These are phyloP conservation scores for Stereum hirsutum DNA, from an alignment of 1,284 basidiomycete species.

Conservation along the genomic window DNA sequence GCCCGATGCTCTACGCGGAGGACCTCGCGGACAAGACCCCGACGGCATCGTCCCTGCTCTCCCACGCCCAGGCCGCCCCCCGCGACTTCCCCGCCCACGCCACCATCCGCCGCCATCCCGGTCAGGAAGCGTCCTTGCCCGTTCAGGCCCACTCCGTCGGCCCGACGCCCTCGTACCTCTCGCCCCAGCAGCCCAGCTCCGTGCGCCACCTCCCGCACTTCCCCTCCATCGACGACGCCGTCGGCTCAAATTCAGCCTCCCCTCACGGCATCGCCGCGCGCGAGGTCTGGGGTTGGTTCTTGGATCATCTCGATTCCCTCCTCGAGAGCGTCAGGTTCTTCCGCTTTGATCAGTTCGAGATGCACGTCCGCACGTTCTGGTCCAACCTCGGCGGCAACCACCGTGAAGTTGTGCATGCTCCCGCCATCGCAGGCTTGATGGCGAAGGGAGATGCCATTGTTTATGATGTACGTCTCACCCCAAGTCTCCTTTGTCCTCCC, in stretches of 20 bases:
- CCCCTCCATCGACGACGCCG: slow-evolving; percentile 77
- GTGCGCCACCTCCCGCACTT: slow-evolving; percentile 73
- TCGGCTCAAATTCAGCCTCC: slow-evolving; percentile 54
- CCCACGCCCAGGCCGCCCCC: slow-evolving; percentile 62
- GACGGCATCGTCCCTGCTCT: slow-evolving; percentile 65
- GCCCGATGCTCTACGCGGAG: slow-evolving; percentile 38
- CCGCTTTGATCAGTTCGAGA: slow-evolving; percentile 82
- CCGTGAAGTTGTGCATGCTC: slow-evolving; percentile 79
- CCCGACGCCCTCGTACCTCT: slow-evolving; percentile 32
- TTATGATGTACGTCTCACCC: slow-evolving; percentile 59
- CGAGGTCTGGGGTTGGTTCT: slow-evolving; percentile 83
- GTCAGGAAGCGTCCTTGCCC: slow-evolving; percentile 32
- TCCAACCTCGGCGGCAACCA: slow-evolving; percentile 61
- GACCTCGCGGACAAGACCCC: slow-evolving; percentile 76
- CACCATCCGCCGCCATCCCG: slow-evolving; percentile 62
- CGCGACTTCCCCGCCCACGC: slow-evolving; percentile 58
- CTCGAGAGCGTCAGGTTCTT: slow-evolving; percentile 68
- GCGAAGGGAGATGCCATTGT: slow-evolving; percentile 82
- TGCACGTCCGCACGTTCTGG: slow-evolving; percentile 80
- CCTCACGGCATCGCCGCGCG: slow-evolving; percentile 68
- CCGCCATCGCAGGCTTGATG: slow-evolving; percentile 80
- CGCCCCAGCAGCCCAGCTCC: slow-evolving; percentile 41
- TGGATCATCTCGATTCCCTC: slow-evolving; percentile 72
- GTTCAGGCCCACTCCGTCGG: slow-evolving; percentile 31
- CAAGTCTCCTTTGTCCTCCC: slow-evolving; percentile 3